Conservation (phyloP, 2,329 filamentous ascomycete species). For the Pyrenophora teres region DNA sequence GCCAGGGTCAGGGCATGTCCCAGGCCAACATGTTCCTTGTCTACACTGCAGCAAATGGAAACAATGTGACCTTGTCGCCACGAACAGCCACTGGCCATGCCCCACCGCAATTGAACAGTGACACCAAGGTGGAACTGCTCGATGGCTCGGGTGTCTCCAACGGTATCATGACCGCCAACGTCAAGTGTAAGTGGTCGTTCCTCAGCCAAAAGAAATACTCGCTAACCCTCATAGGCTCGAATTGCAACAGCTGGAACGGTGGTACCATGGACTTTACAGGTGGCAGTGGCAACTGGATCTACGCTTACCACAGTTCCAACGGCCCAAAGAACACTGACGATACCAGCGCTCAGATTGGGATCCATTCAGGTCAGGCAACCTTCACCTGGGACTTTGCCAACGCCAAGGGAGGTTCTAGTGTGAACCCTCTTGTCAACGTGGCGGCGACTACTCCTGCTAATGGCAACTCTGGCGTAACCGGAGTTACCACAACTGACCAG, state of each 20-base stretch:
- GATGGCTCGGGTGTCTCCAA: conserved; percentile 59
- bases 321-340: conserved; percentile 55
- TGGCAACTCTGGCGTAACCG: neutral
- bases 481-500: no score
- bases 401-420: conserved; percentile 56
- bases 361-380: conserved; percentile 51
- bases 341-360: conserved; percentile 48
- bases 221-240: conserved; percentile 49
- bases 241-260: conserved; percentile 59
- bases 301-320: conserved; percentile 52
- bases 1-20: conserved; percentile 60
- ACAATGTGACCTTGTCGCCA: conserved; percentile 63
- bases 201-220: neutral
- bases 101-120: conserved; percentile 50
- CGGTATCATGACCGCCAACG: conserved; percentile 61
- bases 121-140: conserved; percentile 55
- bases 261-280: conserved; percentile 57
- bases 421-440: conserved; percentile 50
- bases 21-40: conserved; percentile 64
- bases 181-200: conserved; percentile 52
- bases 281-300: conserved; percentile 56
- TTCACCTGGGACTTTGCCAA: conserved; percentile 56
- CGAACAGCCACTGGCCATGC: conserved; percentile 53
- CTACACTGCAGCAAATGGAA: conserved; percentile 58
- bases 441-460: conserved; percentile 26